These are phyloP conservation scores for Trypanosoma platydactyli DNA, from an alignment of 208 protist genomes.

Conservation along the genomic window DNA sequence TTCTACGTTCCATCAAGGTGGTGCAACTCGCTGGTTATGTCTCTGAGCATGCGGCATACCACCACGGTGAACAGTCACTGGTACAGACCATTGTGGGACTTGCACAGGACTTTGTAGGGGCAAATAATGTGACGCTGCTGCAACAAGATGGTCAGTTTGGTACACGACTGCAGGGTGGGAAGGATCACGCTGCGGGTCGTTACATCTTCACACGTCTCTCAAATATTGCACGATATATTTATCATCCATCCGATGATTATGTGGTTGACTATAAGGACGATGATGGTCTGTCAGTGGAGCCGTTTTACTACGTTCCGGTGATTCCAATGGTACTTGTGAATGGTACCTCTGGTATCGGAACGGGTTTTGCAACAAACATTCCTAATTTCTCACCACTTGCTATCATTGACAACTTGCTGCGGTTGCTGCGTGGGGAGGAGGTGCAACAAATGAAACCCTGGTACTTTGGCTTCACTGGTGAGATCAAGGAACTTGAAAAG, in stretches of 20 bases:
- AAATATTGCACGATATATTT: slow-evolving; percentile 94
- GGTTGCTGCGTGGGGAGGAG: slow-evolving; percentile 85
- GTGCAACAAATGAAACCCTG: slow-evolving; percentile 92
- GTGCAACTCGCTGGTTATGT: slow-evolving; percentile 99
- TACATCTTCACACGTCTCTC: slow-evolving; percentile 99
- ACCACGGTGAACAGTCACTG: slow-evolving; percentile 99
- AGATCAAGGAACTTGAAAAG: slow-evolving; percentile 79
- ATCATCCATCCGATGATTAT: slow-evolving; percentile 97
- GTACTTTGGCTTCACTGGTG: slow-evolving; percentile 97
- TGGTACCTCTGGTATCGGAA: slow-evolving; percentile 99
- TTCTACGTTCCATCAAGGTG: slow-evolving; percentile 99
- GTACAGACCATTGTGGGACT: slow-evolving; percentile 98
- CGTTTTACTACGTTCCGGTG: slow-evolving; percentile 98
- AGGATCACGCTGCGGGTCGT: slow-evolving; percentile 97
- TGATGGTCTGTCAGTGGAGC: slow-evolving; percentile 99
- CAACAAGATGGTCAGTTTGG: slow-evolving; percentile 99
- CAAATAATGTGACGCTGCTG: slow-evolving; percentile 99
- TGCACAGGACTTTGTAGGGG: slow-evolving; percentile 98
- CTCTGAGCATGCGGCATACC: slow-evolving; percentile 99
- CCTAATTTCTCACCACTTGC: slow-evolving; percentile 98
- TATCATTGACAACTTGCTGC: slow-evolving; percentile 91
- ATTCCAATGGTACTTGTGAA: slow-evolving; percentile 99
- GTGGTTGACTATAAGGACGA: slow-evolving; percentile 98
- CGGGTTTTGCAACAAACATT: slow-evolving; percentile 98
- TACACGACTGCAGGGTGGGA: slow-evolving; percentile 97